A percentile compares a stretch with the other conserved stretches of the same genome.
phyloP scores from a whole-genome alignment of 805 yeast genomes.

The Metschnikowia dekortorum region DNA sequence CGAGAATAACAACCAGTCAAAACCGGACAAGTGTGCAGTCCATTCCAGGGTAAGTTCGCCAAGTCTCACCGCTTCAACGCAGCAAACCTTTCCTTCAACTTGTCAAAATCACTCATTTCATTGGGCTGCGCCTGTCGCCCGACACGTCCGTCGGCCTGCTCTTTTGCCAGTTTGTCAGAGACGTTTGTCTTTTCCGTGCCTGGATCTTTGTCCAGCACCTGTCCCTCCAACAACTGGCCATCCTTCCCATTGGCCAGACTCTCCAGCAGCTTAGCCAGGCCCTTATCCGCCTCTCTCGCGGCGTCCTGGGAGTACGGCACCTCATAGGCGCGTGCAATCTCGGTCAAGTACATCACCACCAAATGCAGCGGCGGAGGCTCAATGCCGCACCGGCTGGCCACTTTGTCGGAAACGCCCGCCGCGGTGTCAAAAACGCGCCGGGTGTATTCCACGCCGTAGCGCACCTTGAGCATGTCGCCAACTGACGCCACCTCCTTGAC shows the following conservation, averaged over 20 bases:
- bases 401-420: conserved; percentile 61
- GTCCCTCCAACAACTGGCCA: conserved; percentile 11
- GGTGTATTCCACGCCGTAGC: conserved; percentile 67
- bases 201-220: not conserved
- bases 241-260: conserved; percentile 8
- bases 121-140: not conserved
- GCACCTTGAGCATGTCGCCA: conserved; percentile 56
- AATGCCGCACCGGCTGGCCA: conserved; percentile 56
- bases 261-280: conserved; percentile 16
- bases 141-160: too few species aligned
- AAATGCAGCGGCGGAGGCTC: conserved; percentile 63
- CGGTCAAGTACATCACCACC: conserved; percentile 67
- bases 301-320: conserved; percentile 61
- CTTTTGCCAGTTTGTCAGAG: too few species aligned
- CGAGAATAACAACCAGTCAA: too few species aligned
- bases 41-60: too few species aligned
- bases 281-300: not conserved
- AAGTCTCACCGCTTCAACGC: conserved; percentile 46
- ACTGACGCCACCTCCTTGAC: conserved; percentile 63
- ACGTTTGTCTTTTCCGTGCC: too few species aligned
- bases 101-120: conserved; percentile 52
- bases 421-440: conserved; percentile 46
- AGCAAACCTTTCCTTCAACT: conserved; percentile 67
- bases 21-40: too few species aligned
- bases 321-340: conserved; percentile 74